These are phyloP conservation scores for Babjeviella inositovora DNA, from an alignment of 805 yeast species.

Conservation along the genomic window DNA sequence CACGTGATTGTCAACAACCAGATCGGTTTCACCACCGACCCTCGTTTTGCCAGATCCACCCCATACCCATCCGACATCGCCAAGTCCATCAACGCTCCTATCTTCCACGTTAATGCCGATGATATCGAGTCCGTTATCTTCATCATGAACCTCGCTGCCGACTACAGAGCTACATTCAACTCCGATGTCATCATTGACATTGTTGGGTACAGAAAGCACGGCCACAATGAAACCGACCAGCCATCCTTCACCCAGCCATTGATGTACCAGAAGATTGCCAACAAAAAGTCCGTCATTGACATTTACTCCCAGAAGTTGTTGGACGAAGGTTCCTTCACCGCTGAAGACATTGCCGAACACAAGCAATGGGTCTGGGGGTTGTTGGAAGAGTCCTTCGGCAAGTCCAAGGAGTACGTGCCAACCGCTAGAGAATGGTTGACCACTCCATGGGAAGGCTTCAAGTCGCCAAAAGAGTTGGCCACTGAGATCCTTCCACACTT, in stretches of 20 bases:
- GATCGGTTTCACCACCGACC: constrained; percentile 99
- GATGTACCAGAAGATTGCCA: constrained; percentile 85
- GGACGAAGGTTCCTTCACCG: constrained; percentile 77
- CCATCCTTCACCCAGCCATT: constrained; percentile 97
- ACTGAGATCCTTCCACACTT: constrained; percentile 90
- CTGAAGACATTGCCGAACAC: constrained; percentile 87
- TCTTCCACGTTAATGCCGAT: constrained; percentile 98
- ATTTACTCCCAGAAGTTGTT: constrained; percentile 68
- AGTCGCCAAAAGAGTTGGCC: constrained; percentile 93
- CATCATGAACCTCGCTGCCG: constrained; percentile 92
- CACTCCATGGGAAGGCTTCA: constrained; percentile 97
- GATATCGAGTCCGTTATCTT: constrained; percentile 89
- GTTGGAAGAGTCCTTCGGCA: constrained; percentile 78
- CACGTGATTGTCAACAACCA: constrained; percentile 96
- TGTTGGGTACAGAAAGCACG: constrained; percentile 96
- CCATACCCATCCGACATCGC: constrained; percentile 97
- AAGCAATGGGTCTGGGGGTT: constrained; percentile 95
- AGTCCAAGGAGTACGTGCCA: constrained; percentile 82
- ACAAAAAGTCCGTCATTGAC: constrained; percentile 81
- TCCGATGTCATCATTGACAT: constrained; percentile 92
- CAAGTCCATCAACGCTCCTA: constrained; percentile 92
- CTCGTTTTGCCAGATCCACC: constrained; percentile 93
- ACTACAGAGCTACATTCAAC: constrained; percentile 95
- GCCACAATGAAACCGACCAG: constrained; percentile 99
- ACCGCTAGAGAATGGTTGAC: constrained; percentile 95